Evolutionary conservation across 208 protist species (phyloP).

Genomic region (Leishmania gerbilli): DNA sequence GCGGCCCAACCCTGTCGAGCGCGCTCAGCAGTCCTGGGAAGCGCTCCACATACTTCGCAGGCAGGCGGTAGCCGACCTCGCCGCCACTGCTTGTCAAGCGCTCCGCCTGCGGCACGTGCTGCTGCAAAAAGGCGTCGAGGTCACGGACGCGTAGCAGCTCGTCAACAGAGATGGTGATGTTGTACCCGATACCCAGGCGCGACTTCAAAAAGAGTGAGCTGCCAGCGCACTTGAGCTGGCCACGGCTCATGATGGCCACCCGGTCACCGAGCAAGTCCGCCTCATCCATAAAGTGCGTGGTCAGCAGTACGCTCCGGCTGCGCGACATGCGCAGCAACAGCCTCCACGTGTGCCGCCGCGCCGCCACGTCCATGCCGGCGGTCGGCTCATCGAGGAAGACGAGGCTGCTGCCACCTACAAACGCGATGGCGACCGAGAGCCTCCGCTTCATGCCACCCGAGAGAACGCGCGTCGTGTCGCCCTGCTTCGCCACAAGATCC

Average conservation of each 20-base stretch:
- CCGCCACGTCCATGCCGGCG: constrained; percentile 86
- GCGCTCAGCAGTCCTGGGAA: constrained; percentile 42
- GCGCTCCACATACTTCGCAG: constrained; percentile 15
- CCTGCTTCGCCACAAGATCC: constrained; percentile 53
- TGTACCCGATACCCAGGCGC: constrained; percentile 61
- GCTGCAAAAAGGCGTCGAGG: constrained; percentile 26
- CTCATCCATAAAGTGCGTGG: constrained; percentile 96
- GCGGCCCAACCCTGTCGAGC: constrained; percentile 33
- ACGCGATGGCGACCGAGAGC: constrained; percentile 83
- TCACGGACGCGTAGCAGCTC: constrained; percentile 14
- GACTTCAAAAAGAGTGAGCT: constrained; percentile 68
- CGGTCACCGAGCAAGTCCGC: constrained; percentile 92
- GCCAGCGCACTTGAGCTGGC: constrained; percentile 63
- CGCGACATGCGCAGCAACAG: constrained; percentile 48
- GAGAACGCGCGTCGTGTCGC: constrained; percentile 33
- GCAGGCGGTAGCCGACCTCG: constrained; percentile 51
- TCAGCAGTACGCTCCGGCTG: constrained; percentile 68
- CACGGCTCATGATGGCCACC: constrained; percentile 89
- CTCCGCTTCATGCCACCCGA: constrained; percentile 84
- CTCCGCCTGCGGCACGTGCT: constrained; percentile 26
- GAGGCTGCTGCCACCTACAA: constrained; percentile 68
- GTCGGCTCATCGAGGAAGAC: constrained; percentile 93
- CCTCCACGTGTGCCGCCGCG: constrained; percentile 79
- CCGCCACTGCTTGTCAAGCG: constrained; percentile 15
- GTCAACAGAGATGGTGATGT: constrained; percentile 24